These are phyloP conservation scores for Kickxella alabastrina DNA, from an alignment of 192 early-diverging fungal genomes.

Conservation along the genomic window DNA sequence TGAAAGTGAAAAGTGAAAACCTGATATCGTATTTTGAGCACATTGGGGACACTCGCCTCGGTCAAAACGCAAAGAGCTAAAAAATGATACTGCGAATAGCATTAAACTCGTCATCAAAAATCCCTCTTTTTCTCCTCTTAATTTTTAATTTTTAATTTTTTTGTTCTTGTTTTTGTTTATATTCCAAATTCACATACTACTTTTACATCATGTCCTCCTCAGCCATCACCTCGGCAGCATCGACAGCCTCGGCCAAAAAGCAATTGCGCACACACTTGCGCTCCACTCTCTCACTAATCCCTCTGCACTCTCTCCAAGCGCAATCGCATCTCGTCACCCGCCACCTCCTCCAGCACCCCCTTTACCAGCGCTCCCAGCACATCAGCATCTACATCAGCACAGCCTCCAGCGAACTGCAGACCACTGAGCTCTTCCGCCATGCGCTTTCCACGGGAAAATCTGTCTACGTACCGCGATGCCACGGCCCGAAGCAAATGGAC, in stretches of 20 bases:
- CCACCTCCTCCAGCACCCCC: slow-evolving; percentile 2
- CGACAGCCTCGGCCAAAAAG: slow-evolving; percentile 10
- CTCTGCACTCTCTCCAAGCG: neutral
- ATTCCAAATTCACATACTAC: neutral
- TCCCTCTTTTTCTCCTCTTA: neutral
- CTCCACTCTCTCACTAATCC: slow-evolving; percentile 7
- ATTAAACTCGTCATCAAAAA: neutral
- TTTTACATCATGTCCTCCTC: too few relatives aligned
- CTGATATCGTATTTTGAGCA: too few relatives aligned
- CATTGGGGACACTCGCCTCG: too few relatives aligned
- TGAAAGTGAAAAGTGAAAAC: neutral
- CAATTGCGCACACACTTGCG: slow-evolving; percentile 31
- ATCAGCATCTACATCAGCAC: slow-evolving; percentile 45
- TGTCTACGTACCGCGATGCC: slow-evolving; percentile 38
- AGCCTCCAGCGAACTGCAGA: slow-evolving; percentile 29
- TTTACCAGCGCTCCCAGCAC: slow-evolving; percentile 15
- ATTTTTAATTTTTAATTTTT: too few relatives aligned
- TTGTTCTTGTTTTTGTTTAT: neutral
- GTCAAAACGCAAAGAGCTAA: neutral
- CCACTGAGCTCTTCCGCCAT: slow-evolving; percentile 3
- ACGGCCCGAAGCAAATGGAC: slow-evolving; percentile 14
- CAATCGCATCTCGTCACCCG: slow-evolving; percentile 10
- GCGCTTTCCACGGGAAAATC: slow-evolving; percentile 21
- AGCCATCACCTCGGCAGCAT: too few relatives aligned
- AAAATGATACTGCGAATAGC: neutral